Evolutionary conservation across 2,329 filamentous ascomycete species (phyloP), one percentile per base, ranked within the genome.

Genomic region (Sarocladiaceae sp.): DNA sequence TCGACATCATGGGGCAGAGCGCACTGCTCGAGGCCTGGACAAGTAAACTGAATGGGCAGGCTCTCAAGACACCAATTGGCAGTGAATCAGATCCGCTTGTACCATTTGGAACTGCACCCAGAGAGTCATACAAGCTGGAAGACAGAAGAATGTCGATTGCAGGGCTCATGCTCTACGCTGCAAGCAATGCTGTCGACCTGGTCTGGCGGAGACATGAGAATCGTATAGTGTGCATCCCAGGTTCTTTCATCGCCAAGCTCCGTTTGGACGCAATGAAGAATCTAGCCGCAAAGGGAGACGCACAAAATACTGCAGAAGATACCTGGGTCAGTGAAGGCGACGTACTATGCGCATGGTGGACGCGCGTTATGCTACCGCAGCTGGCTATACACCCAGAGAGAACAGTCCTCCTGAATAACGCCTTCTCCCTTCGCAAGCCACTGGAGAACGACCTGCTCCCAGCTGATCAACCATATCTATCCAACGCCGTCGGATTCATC

Each of bases 1-100:
- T 62, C 34, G 70, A 73, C 49, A 64, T 60, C 2, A 58, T 68
- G 47, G 68, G 63, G 1, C 55, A 57, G 33, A 48, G 55, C 11
- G 59, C 55, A 1, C 50, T 73, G 5, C 45, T 70, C 0, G 49
- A 61, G 3, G 61, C 56, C 11, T 73, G 69, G 69, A 58, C 53
- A 0, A 46, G 62, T 1, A 58, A 66, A 4, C 47, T 72, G 4
- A 48, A 56, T 9, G 64, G 62, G 3, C 50, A 54, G 9, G 61
- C 59, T 7, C 55, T 69, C 1, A 48, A 49, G 4, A 23, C 46
- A n/a, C 54, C 58, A 16, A 44, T 47, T 6, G 55, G 50, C 12
- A 34, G 49, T 20, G 51, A 55, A 23, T 43, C 53, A 6, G 64
- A 68, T 33, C 54, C 58, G 1, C 43, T 69, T 11, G 45, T 44